Conservation (phyloP, 2,329 filamentous ascomycete species). For the Colletotrichum spaethianum region DNA sequence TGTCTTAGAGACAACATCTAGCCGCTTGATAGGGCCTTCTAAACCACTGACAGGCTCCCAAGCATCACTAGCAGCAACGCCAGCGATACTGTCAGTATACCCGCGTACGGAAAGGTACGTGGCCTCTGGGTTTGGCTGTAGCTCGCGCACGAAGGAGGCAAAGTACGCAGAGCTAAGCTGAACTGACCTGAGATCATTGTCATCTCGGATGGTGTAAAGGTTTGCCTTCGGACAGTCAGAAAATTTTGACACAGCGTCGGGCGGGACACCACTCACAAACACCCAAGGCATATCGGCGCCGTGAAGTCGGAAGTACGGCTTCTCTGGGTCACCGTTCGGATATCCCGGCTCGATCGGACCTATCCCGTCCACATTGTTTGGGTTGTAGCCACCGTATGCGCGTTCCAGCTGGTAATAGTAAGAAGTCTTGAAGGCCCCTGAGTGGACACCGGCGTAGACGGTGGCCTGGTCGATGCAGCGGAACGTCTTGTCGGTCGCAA, state of each 20-base stretch:
- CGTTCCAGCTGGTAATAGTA: not conserved
- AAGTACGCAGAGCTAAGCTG: not conserved
- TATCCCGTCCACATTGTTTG: not conserved
- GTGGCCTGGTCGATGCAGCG: conserved; percentile 70
- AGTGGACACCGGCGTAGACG: conserved; percentile 57
- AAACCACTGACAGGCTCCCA: not conserved
- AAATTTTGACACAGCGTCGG: not conserved
- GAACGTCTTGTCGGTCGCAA: conserved; percentile 68
- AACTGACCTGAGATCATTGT: not conserved
- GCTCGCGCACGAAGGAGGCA: not conserved
- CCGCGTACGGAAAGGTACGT: not conserved
- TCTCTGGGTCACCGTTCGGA: not conserved
- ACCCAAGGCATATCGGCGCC: not conserved
- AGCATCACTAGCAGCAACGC: not conserved
- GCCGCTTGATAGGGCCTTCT: not conserved
- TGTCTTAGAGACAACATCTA: not conserved
- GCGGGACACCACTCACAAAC: not conserved
- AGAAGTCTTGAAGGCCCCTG: conserved; percentile 20
- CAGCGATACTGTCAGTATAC: not conserved
- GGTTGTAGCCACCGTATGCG: not conserved
- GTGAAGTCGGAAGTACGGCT: not conserved
- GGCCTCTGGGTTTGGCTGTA: not conserved
- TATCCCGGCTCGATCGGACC: not conserved
- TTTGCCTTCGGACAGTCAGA: not conserved
- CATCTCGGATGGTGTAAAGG: not conserved